These are phyloP conservation scores for Noccaea caerulescens DNA, from an alignment of 345 rosid species.

Conservation along the genomic window DNA sequence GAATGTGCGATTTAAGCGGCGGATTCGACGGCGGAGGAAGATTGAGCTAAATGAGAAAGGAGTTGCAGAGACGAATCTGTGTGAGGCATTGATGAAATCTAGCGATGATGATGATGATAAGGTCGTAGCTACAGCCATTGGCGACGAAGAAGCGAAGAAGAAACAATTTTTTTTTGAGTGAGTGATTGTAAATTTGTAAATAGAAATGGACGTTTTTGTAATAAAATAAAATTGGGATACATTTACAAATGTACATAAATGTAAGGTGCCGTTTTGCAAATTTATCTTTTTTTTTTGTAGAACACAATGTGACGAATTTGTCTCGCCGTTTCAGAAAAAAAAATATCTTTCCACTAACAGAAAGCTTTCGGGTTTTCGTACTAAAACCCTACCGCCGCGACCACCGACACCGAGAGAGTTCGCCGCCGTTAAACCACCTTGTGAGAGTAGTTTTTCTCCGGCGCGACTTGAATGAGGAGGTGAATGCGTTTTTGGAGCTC, in stretches of 20 bases:
- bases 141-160: not conserved
- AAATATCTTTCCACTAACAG: conserved; percentile 24
- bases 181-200: conserved; percentile 12
- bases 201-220: not conserved
- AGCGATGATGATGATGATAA: conserved; percentile 38
- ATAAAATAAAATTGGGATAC: not conserved
- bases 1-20: conserved; percentile 23
- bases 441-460: not conserved
- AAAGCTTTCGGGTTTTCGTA: conserved; percentile 14
- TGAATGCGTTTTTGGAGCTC: conserved; percentile 12
- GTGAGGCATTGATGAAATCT: conserved; percentile 15
- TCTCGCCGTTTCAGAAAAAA: conserved; percentile 17
- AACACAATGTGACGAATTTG: not conserved
- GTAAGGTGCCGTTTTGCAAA: conserved; percentile 1
- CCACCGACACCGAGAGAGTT: conserved; percentile 22
- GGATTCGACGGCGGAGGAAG: conserved; percentile 21
- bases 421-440: conserved; percentile 18
- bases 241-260: accelerated
- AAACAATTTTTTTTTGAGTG: not conserved
- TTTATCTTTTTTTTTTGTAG: not conserved
- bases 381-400: conserved; percentile 47
- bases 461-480: conserved; percentile 1
- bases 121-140: conserved; percentile 45
- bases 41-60: conserved; percentile 1
- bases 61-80: conserved; percentile 18